Evolutionary conservation across 352 stramenopile genomes (phyloP), one percentile per base, ranked within the genome.

Genomic region (Pythium pyrilobum): DNA sequence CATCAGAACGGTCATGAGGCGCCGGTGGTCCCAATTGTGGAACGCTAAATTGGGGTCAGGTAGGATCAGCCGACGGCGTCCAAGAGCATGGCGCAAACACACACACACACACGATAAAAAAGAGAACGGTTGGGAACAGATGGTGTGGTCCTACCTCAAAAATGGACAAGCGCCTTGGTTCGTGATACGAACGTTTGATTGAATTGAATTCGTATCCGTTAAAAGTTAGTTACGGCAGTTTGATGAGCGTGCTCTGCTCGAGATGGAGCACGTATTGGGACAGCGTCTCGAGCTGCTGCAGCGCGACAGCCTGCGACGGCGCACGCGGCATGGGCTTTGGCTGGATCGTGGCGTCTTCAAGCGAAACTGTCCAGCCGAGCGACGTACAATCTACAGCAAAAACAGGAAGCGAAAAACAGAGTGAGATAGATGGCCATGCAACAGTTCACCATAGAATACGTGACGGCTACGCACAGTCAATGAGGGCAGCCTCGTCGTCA

Each of bases 211-310:
- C 8, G 25, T 29, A 20, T 33, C 40, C 12, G 21, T 20, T 46
- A 33, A 33, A 2, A 33, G 3, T 32, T 33, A 18, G 45, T 56
- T 65, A 85, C 25, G 64, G 55, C 18, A 88, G 55, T 59, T 85
- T 85, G 33, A 84, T 46, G 27, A 85, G 50, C 16, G 74, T 89
- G 59, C 72, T 84, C 60, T 87, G 73, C 64, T 89, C 78, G 56
- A 89, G 64, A 66, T 87, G 75, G 37, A 89, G 66, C 62, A 89
- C 75, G 27, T 77, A 77, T 54, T 81, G 67, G 31, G 78, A 77
- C 43, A 89, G 61, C 36, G 63, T 80, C 47, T 89, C 74, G 42
- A 89, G 73, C 62, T 87, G 75, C 43, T 77, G 56, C 20, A 89
- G 63, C 44, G 77, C 69, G 10, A 59, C 56, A 9, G 37, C 42